A percentile compares a stretch with the other conserved stretches of the same genome.
Conservation (phyloP, 1,284 basidiomycete genomes). For the Gomphus sp. region DNA sequence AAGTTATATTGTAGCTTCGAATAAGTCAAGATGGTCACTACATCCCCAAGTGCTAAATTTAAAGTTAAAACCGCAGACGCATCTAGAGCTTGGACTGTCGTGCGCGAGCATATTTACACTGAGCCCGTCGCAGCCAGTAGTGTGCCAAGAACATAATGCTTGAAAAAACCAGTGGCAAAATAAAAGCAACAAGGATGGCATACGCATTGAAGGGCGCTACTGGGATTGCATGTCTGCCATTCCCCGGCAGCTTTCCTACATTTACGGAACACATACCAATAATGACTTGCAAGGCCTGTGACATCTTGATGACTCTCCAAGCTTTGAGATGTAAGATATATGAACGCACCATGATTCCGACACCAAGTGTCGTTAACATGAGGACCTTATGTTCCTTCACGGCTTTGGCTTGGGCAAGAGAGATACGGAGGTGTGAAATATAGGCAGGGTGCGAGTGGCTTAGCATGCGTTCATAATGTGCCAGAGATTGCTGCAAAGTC, state of each 20-base stretch:
- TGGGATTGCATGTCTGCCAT: neutral
- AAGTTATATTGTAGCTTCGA: too few relatives aligned
- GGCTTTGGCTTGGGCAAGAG: slow-evolving; percentile 50
- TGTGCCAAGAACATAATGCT: neutral
- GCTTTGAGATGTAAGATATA: neutral
- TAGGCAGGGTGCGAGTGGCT: slow-evolving; percentile 85
- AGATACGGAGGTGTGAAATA: slow-evolving; percentile 65
- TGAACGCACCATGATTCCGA: slow-evolving; percentile 35
- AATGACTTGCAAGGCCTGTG: neutral
- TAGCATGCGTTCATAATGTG: slow-evolving; percentile 85
- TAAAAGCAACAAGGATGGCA: neutral
- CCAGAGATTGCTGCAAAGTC: slow-evolving; percentile 76
- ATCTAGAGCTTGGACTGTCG: neutral
- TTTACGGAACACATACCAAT: slow-evolving; percentile 1
- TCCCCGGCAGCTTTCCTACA: neutral
- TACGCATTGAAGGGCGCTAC: slow-evolving; percentile 1
- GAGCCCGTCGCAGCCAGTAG: slow-evolving; percentile 6
- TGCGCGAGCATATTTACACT: slow-evolving; percentile 1
- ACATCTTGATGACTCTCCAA: too few relatives aligned
- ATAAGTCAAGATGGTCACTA: too few relatives aligned
- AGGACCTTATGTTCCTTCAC: slow-evolving; percentile 62
- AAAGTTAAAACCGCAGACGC: too few relatives aligned
- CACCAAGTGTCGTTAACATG: slow-evolving; percentile 55
- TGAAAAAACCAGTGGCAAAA: neutral
- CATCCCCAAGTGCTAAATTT: too few relatives aligned